Evolutionary conservation across 2,329 filamentous ascomycete species (phyloP), one percentile per base, ranked within the genome.

Genomic region (Aspergillus hiratsukae): DNA sequence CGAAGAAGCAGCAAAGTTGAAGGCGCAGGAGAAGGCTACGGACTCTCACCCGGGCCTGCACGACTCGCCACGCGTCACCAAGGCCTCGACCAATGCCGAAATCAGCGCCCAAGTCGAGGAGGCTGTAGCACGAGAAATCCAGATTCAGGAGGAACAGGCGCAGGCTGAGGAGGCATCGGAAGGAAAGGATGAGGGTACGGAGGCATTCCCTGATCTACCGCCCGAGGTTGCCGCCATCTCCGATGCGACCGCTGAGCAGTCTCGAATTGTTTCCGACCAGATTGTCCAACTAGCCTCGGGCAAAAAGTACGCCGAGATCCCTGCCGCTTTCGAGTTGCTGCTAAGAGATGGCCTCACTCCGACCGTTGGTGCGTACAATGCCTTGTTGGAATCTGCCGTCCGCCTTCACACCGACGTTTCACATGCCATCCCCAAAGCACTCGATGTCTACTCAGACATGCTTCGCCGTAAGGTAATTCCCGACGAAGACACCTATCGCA

Each of bases 381-480:
- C 91, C 51, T 81, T 99, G 48, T 79, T 99, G 46, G 82, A 87
- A 66, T 90, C 94, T 5, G 91, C 91, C 14, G 90, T 97, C 59
- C 83, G 90, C 64, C 83, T 97, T 19, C 90, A 92, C 7, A 80
- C 81, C 25, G 87, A 90, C 72, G 89, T 87, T 73, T 88, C 88
- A 53, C 89, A 95, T 76, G 86, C 94, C 52, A 90, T 96, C 14
- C 88, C 91, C 59, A 96, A 96, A 78, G 91, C 91, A 4, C 82
- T 97, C 52, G 92, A 96, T 76, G 89, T 99, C 52, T 99, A 97
- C 73, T 88, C 91, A 17, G 92, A 97, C 71, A 97, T 99, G 94
- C 85, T 96, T 64, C 86, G 88, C 62, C 88, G 92, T 62, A 88
- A 87, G 64, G 87, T 97, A 25, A 78, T 83, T 21, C 92, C 93